Conservation (phyloP, 257 asterid genomes). For the Eustoma russellianum region DNA sequence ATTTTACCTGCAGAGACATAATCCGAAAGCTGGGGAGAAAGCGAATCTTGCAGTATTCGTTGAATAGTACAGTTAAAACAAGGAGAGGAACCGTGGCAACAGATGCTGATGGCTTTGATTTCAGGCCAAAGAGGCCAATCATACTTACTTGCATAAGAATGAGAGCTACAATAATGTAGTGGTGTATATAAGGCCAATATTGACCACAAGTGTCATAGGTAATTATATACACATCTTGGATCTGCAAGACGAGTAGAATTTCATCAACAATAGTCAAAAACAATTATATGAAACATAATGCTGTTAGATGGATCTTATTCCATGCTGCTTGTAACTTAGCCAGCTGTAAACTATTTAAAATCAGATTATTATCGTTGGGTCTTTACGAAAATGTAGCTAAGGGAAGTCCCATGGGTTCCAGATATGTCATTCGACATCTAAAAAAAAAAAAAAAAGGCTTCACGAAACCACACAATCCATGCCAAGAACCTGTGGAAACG, state of each 20-base stretch:
- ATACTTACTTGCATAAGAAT: constrained; percentile 73
- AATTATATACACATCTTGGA: constrained; percentile 72
- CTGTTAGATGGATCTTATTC: no score
- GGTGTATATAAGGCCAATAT: constrained; percentile 89
- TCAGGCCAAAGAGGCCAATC: constrained; percentile 92
- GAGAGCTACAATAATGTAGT: constrained; percentile 62
- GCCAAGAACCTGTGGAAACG: no score
- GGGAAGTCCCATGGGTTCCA: no score
- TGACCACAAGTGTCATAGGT: constrained; percentile 85
- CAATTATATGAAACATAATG: no score
- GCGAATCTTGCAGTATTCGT: constrained; percentile 82
- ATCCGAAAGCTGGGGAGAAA: constrained; percentile 66
- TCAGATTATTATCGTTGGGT: no score
- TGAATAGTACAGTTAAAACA: constrained; percentile 57
- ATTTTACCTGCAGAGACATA: constrained; percentile 63
- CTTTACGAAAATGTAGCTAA: no score
- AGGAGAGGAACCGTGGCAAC: constrained; percentile 65
- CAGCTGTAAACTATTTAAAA: no score
- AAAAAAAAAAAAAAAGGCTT: no score
- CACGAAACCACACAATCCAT: no score
- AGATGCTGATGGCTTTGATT: constrained; percentile 87
- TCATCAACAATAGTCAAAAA: neutral
- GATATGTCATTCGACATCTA: no score
- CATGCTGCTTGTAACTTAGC: no score
- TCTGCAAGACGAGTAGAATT: constrained; percentile 32